Conservation (phyloP, 805 yeast species). For the Candida andamanensis region DNA sequence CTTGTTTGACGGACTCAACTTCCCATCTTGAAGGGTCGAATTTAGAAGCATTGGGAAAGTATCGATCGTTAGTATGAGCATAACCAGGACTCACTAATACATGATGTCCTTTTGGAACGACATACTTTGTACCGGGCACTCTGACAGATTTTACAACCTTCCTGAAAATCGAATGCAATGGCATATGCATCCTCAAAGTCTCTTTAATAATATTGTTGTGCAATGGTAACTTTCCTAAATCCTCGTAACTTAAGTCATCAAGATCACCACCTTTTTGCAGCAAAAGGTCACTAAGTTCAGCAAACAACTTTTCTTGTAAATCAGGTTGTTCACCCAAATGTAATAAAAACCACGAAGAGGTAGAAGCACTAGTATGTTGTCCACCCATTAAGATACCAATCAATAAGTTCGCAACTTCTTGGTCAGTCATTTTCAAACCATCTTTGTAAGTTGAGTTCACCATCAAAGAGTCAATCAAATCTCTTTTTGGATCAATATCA, state of each 20-base stretch:
- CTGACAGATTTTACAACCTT: conserved; percentile 74
- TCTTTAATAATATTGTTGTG: conserved; percentile 84
- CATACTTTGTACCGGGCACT: conserved; percentile 71
- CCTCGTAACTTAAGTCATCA: conserved; percentile 71
- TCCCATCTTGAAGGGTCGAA: conserved; percentile 91
- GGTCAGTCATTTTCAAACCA: conserved; percentile 90
- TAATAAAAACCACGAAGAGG: conserved; percentile 90
- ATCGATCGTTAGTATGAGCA: conserved; percentile 69
- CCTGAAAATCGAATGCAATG: conserved; percentile 93
- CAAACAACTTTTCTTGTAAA: conserved; percentile 72
- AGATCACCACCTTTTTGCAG: conserved; percentile 43
- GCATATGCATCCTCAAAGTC: conserved; percentile 93
- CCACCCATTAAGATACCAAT: conserved; percentile 98
- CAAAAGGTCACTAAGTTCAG: conserved; percentile 66
- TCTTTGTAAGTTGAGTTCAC: conserved; percentile 82
- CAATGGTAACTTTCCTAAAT: conserved; percentile 73
- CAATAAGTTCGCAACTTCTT: conserved; percentile 86
- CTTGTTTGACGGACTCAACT: conserved; percentile 20
- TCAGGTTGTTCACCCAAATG: conserved; percentile 87
- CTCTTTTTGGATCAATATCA: conserved; percentile 74
- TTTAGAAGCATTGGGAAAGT: conserved; percentile 68
- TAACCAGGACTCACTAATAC: conserved; percentile 94
- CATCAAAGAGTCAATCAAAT: conserved; percentile 85
- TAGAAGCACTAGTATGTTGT: conserved; percentile 95
- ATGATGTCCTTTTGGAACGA: conserved; percentile 85